Percentiles rank a stretch among this genome's conserved stretches.
phyloP scores from a whole-genome alignment of 2,329 filamentous ascomycete genomes.

The Xylariaceae sp. region DNA sequence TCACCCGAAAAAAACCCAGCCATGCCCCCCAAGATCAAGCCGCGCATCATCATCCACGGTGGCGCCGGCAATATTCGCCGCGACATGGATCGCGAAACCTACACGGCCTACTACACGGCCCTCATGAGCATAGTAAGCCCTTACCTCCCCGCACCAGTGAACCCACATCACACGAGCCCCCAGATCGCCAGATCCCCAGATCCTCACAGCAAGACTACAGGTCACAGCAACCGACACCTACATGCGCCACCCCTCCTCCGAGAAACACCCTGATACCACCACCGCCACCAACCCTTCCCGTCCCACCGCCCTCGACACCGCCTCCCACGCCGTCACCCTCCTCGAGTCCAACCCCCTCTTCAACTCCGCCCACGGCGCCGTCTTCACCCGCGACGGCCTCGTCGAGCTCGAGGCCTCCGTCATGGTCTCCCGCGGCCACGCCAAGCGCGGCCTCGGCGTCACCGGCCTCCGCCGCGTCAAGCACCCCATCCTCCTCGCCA shows the following conservation, averaged over 20 bases:
- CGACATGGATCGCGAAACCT: slow-evolving; percentile 54
- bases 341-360: slow-evolving; percentile 80
- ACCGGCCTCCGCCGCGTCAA: slow-evolving; percentile 70
- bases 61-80: slow-evolving; percentile 65
- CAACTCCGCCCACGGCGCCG: slow-evolving; percentile 79
- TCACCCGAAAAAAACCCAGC: too few species aligned
- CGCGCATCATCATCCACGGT: slow-evolving; percentile 66
- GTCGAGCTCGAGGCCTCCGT: slow-evolving; percentile 85
- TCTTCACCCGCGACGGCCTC: slow-evolving; percentile 77
- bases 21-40: slow-evolving; percentile 27
- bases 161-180: too few species aligned
- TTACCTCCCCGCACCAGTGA: too few species aligned
- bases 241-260: slow-evolving; percentile 32
- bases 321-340: slow-evolving; percentile 68
- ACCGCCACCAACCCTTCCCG: slow-evolving; percentile 12
- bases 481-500: slow-evolving; percentile 74
- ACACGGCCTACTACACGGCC: slow-evolving; percentile 53
- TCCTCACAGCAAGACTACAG: too few species aligned
- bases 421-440: slow-evolving; percentile 71
- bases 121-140: slow-evolving; percentile 58
- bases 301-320: slow-evolving; percentile 65
- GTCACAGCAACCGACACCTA: slow-evolving; percentile 41
- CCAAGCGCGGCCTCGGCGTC: slow-evolving; percentile 75
- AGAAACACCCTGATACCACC: too few species aligned
- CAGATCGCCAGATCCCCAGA: too few species aligned